Percentiles rank a stretch among this genome's conserved stretches.
phyloP scores from a whole-genome alignment of 129 eudicot genomes.

The Flaveria bidentis region DNA sequence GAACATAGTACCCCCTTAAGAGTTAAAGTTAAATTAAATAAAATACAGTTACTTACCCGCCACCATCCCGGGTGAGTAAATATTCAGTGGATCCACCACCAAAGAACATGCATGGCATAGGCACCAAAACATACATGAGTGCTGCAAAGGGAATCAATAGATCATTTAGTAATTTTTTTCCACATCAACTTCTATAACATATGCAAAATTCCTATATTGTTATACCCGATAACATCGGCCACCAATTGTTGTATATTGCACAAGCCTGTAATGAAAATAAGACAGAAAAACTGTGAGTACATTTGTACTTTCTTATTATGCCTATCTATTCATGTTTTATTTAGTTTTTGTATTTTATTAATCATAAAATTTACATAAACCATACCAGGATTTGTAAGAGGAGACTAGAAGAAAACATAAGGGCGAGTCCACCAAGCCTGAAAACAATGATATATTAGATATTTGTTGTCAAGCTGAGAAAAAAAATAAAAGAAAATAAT shows the following conservation, averaged over 20 bases:
- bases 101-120: constrained; percentile 97
- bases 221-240: constrained; percentile 98
- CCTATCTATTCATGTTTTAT: not conserved
- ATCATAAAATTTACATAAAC: not conserved
- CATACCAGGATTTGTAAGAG: constrained; percentile 83
- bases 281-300: constrained; percentile 7
- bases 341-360: not conserved
- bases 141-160: constrained; percentile 50
- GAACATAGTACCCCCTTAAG: not conserved
- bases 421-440: constrained; percentile 98
- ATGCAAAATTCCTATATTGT: constrained; percentile 1
- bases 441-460: constrained; percentile 7
- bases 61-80: constrained; percentile 87
- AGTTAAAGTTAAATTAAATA: not conserved
- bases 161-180: constrained; percentile 14
- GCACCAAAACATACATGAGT: constrained; percentile 92
- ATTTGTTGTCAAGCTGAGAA: constrained; percentile 8
- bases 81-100: constrained; percentile 99
- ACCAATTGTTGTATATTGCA: constrained; percentile 85
- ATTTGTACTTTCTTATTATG: not conserved
- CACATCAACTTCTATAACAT: constrained; percentile 9
- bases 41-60: constrained; percentile 62
- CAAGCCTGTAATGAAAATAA: constrained; percentile 72
- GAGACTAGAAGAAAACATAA: constrained; percentile 91
- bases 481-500: not conserved